Evolutionary conservation across 306 rosid species (phyloP), one percentile per base, ranked within the genome.

Genomic region (Cucurbita ficifolia): DNA sequence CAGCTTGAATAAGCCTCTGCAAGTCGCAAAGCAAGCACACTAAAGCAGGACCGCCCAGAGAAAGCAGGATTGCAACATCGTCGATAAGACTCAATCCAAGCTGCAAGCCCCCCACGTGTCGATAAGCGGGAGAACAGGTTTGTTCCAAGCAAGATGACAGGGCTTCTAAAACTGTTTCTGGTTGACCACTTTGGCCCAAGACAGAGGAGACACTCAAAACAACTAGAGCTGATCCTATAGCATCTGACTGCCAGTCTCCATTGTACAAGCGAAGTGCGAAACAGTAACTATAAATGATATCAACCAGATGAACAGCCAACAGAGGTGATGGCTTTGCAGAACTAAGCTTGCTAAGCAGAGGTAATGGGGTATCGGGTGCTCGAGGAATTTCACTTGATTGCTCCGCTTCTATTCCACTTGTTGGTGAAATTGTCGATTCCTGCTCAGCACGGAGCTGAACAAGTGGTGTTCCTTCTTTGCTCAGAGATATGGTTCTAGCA

Each of bases 201-300:
- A 90, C 92, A 17, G 86, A 86, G 53, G 97, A 94, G 62, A 90
- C 75, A 4, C 88, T 87, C 77, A 94, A 79, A 73, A 84, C 81
- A 39, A 82, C 92, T 84, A 81, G 69, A 62, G 83, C 86, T 19
- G 98, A 87, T 51, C 96, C 90, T 53, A 79, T 22, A 8, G 96
- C 82, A 72, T 90, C 92, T 9, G 96, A 87, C 74, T 78, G 81
- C 95, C 97, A 86, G 18, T 94, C 96, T 62, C 97, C 98, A 8
- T 89, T 94, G 84, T 90, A 91, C 17, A 94, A 86, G 52, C 90
- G 96, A 62, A 89, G 92, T 50, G 92, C 81, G 79, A 94, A 89
- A 76, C 95, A 88, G 76, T 94, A 88, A 80, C 89, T 84, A 55
- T 84, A 94, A 61, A 94, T 68, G 49, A 91, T 81, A 75, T 90